Conservation (phyloP, 441 rosid genomes). For the Euphorbia schlechtendalii region DNA sequence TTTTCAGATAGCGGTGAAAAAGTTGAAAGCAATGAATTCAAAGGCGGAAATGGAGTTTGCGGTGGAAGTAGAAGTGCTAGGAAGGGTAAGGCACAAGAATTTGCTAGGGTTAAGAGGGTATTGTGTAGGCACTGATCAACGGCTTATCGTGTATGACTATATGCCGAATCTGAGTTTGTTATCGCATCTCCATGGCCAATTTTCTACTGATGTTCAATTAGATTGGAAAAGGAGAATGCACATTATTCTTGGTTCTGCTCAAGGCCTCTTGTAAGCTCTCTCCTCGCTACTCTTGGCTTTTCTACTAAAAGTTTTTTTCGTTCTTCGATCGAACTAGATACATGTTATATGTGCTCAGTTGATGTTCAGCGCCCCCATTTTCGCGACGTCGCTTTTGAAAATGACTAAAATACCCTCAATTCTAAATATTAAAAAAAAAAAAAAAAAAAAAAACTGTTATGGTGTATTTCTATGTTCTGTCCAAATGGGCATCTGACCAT, state of each 20-base stretch:
- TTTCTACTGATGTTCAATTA: conserved; percentile 61
- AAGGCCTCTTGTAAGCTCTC: conserved; percentile 68
- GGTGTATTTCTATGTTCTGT: too few relatives aligned
- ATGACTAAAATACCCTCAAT: too few relatives aligned
- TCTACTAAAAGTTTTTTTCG: too few relatives aligned
- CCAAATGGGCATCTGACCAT: too few relatives aligned
- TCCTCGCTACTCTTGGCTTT: too few relatives aligned
- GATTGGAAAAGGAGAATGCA: conserved; percentile 73
- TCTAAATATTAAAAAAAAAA: too few relatives aligned
- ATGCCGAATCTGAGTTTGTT: conserved; percentile 83
- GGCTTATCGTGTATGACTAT: conserved; percentile 84
- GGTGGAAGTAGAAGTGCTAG: conserved; percentile 86
- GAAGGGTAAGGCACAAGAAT: conserved; percentile 84
- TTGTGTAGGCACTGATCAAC: conserved; percentile 82
- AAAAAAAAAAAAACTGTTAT: too few relatives aligned
- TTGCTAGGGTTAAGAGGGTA: conserved; percentile 77
- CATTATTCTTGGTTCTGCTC: conserved; percentile 75
- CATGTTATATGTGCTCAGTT: too few relatives aligned
- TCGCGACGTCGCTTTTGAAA: too few relatives aligned
- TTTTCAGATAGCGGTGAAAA: conserved; percentile 73
- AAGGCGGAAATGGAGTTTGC: conserved; percentile 84
- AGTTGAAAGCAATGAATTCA: conserved; percentile 82
- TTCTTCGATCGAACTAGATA: too few relatives aligned
- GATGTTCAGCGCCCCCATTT: too few relatives aligned
- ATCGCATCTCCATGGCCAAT: conserved; percentile 89